A percentile compares a stretch with the other conserved stretches of the same genome.
These are phyloP conservation scores for Coccinonectria pachysandricola DNA, from an alignment of 2,329 filamentous ascomycete genomes.

Conservation along the genomic window DNA sequence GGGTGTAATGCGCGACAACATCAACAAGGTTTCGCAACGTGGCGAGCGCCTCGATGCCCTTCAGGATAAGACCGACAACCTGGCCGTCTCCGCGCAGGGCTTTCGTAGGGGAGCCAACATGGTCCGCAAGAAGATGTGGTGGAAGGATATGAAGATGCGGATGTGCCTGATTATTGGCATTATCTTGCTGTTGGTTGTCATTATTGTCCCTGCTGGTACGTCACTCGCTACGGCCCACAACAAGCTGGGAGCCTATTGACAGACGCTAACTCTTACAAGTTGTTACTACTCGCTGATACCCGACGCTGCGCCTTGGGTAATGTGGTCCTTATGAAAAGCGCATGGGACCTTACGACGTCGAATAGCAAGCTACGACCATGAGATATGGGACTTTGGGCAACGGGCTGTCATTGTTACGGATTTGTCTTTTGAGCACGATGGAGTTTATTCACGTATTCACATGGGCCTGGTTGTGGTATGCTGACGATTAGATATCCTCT, in stretches of 20 bases:
- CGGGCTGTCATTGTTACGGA: constrained; percentile 20
- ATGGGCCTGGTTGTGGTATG: constrained; percentile 18
- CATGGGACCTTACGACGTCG: constrained; percentile 16
- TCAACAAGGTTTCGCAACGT: constrained; percentile 91
- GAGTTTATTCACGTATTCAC: constrained; percentile 27
- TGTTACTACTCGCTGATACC: constrained; percentile 25
- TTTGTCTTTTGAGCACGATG: constrained; percentile 24
- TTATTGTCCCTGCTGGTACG: constrained; percentile 84
- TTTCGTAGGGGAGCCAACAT: constrained; percentile 95
- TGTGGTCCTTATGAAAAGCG: constrained; percentile 15
- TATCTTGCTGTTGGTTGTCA: constrained; percentile 82
- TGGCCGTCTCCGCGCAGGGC: constrained; percentile 84
- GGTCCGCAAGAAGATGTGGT: constrained; percentile 98
- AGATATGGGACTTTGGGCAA: constrained; percentile 21
- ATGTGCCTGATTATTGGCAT: constrained; percentile 90
- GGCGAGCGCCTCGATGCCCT: constrained; percentile 80
- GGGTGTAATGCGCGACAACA: constrained; percentile 92
- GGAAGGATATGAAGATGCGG: constrained; percentile 99
- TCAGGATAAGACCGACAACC: constrained; percentile 90
- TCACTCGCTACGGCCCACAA: not conserved
- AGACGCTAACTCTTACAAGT: constrained; percentile 19
- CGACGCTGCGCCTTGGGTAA: constrained; percentile 14
- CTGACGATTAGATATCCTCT: too few relatives aligned
- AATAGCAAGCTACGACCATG: constrained; percentile 19
- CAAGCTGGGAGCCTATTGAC: not conserved